Base-by-base conservation (phyloP, 257 asterid species). In the Cruciata laevipes region DNA sequence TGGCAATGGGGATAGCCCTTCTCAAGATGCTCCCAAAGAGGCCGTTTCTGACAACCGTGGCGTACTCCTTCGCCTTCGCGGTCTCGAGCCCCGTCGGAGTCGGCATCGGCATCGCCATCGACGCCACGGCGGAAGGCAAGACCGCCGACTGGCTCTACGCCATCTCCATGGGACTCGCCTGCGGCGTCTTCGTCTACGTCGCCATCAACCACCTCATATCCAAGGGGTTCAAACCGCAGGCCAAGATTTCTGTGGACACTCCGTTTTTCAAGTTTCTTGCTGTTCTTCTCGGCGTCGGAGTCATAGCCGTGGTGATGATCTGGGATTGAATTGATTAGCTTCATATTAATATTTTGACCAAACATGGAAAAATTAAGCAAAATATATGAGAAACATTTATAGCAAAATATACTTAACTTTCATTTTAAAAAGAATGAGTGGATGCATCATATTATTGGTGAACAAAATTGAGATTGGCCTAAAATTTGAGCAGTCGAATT, bases 1-100 rank as follows among this genome's bases (percentile, higher is more conserved):
- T 90, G 12, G 95, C 95, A 57, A 90, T 88, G 96, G 97, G 97
- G 1, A 90, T 90, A 32, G 97, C 97, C 60, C 90, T 90, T 40
- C 83, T 90, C 17, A 86, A 74, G 63, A 79, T 90, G 96, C 87
- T 90, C 9, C 97, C 97, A 9, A 90, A 85, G 82, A 85, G 96
- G 80, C 96, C 96, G 61, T 83, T 90, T 47, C 16, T 88, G 10
- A 65, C 83, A 11, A 88, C 97, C 0, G 75, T 73, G 33, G 89
- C 84, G 0, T 88, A 90, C 66, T 88, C 97, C 0, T 90, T 90
- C 35, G 92, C 95, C 49, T 88, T 90, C 24, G 96, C 91, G 14
- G 71, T 88, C 42, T 90, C 96, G 11, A 90, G 97, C 71, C 97
- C 97, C 0, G 33, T 90, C 8, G 97, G 97, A 38, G 89, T 86